A percentile compares a stretch with the other conserved stretches of the same genome.
phyloP scores from a whole-genome alignment of 2,329 filamentous ascomycete genomes.

The Orbilia javanica region DNA sequence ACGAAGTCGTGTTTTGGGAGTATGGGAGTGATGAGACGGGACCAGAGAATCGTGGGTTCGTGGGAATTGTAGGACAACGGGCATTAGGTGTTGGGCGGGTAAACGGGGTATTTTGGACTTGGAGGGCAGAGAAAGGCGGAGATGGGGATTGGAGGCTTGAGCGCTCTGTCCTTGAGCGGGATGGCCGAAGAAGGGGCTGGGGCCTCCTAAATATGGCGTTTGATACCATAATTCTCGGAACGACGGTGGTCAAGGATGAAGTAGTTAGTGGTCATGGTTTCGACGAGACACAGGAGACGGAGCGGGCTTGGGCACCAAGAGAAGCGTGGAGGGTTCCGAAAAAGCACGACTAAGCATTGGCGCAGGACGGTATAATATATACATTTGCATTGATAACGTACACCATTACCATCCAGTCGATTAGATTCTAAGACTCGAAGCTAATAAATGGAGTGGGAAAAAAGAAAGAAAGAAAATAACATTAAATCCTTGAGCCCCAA shows the following conservation, averaged over 20 bases:
- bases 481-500: not conserved
- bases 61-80: conserved; percentile 17
- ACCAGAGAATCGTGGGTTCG: conserved; percentile 55
- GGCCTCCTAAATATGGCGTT: not conserved
- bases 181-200: conserved; percentile 5
- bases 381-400: too few species aligned
- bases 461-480: not conserved
- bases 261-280: not conserved
- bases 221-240: not conserved
- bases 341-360: too few species aligned
- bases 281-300: not conserved
- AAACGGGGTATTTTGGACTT: conserved; percentile 38
- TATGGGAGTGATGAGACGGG: conserved; percentile 27
- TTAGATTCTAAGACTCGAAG: too few species aligned
- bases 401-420: too few species aligned
- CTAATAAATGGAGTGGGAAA: too few species aligned
- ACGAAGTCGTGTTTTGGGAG: conserved; percentile 46
- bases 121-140: conserved; percentile 28
- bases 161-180: not conserved
- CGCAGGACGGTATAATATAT: too few species aligned
- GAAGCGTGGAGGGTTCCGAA: conserved; percentile 33
- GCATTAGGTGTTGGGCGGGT: conserved; percentile 39
- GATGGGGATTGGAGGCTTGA: conserved; percentile 27
- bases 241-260: not conserved
- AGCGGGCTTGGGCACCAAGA: conserved; percentile 23